A percentile compares a stretch with the other conserved stretches of the same genome.
Evolutionary conservation across 2,329 filamentous ascomycete species (phyloP).

Genomic region (Diaporthe humulicola): DNA sequence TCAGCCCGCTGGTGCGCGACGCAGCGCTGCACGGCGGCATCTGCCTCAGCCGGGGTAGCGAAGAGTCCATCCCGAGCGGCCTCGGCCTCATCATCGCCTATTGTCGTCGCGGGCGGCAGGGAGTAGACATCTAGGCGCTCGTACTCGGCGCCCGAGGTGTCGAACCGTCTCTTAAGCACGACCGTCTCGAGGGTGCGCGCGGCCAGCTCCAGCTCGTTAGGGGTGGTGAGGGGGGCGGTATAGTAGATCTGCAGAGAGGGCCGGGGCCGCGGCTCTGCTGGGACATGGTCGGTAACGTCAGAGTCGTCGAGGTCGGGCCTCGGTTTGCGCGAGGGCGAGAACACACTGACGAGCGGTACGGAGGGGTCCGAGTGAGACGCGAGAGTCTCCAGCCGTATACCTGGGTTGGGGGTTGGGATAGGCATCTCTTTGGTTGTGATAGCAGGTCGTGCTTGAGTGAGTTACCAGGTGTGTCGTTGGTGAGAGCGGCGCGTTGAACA

Average conservation of each 20-base stretch:
- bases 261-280: constrained; percentile 13
- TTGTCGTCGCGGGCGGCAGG: constrained; percentile 10
- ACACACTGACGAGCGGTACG: constrained; percentile 12
- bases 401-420: background rate
- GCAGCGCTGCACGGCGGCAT: constrained; percentile 15
- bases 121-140: constrained; percentile 33
- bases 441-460: background rate
- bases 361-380: constrained; percentile 26
- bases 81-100: background rate
- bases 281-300: constrained; percentile 1
- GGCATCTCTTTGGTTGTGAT: constrained; percentile 23
- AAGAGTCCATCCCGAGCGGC: constrained; percentile 2
- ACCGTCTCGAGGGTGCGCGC: constrained; percentile 30
- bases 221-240: constrained; percentile 22
- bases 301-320: background rate
- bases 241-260: constrained; percentile 31
- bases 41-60: constrained; percentile 6
- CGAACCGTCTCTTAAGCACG: constrained; percentile 21
- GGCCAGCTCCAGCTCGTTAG: constrained; percentile 23
- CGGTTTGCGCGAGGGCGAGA: background rate
- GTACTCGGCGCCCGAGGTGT: constrained; percentile 6
- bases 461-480: background rate
- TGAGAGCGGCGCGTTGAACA: background rate
- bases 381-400: constrained; percentile 15
- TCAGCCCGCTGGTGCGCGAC: constrained; percentile 31